Base-by-base conservation (phyloP, 305 asterid genomes). In the Fraxinus latifolia region DNA sequence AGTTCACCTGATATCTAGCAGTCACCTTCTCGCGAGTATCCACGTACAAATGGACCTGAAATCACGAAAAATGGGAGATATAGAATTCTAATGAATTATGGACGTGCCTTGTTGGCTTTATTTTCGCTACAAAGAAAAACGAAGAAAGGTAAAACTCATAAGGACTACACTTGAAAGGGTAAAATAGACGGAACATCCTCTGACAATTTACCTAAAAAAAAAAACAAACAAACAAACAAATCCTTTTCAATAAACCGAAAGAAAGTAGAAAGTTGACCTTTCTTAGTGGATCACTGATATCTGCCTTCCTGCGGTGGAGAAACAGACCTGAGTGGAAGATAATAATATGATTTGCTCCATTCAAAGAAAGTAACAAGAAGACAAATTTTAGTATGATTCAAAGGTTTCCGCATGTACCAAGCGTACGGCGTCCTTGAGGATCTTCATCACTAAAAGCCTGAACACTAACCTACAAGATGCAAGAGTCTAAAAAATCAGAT, bases 401-500 rank as follows among this genome's bases (percentile, higher is more conserved):
- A 75, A 67, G 42, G 78, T 62, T 76, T 80, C 36, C 37, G 79
- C 79, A 82, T 36, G 77, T 91, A 96, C 99, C 99, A 84, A 96
- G 98, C 1, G 99, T 96, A 21, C 98, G 93, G 39, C 98, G 94
- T 79, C 99, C 99, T 91, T 94, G 98, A 78, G 94, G 97, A 79
- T 96, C 97, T 90, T 96, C 99, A 84, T 96, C 96, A 74, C 93
- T 92, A 84, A 96, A 96, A 81, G 99, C 98, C 94, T 96, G 98
- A 81, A 96, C 91, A 76, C 96, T 96, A 81, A 96, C 92, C 99
- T 96, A 82, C 74, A 78, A 79, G 81, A 86, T 81, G 82, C 85
- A 85, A 81, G 36, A 85, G 68, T 77, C 75, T 84, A 86, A 83
- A 82, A 27, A 85, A 27, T 42, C 4, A 74, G 75, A 82, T 27